phyloP scores from a whole-genome alignment of 495 filamentous ascomycete genomes.

The Apiosordaria backusii region DNA sequence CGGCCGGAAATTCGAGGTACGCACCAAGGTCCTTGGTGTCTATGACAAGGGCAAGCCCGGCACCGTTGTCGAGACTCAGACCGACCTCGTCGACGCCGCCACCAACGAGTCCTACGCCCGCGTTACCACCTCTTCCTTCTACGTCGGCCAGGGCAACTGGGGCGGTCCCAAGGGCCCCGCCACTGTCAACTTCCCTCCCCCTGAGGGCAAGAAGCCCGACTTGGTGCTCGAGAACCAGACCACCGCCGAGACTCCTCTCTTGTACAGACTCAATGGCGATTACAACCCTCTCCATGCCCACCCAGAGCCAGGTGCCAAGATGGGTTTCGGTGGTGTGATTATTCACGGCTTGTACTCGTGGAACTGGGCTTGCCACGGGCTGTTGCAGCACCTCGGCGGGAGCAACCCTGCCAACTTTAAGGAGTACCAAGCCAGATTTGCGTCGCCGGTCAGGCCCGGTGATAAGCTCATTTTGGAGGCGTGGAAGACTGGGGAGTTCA shows the following conservation, averaged over 20 bases:
- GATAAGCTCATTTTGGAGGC: slow-evolving; percentile 64
- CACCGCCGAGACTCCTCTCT: slow-evolving; percentile 62
- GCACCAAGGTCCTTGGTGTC: slow-evolving; percentile 76
- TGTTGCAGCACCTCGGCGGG: slow-evolving; percentile 67
- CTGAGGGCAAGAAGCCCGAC: slow-evolving; percentile 68
- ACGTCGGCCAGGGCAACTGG: slow-evolving; percentile 81
- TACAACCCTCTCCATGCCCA: slow-evolving; percentile 89
- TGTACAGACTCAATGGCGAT: slow-evolving; percentile 84
- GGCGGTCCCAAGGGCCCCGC: slow-evolving; percentile 86
- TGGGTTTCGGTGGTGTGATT: slow-evolving; percentile 86
- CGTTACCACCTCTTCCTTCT: slow-evolving; percentile 67
- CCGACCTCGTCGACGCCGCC: slow-evolving; percentile 65
- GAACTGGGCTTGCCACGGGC: slow-evolving; percentile 74
- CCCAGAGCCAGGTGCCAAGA: slow-evolving; percentile 76
- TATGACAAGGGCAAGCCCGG: slow-evolving; percentile 90
- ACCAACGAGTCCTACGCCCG: slow-evolving; percentile 70
- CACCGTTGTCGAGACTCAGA: slow-evolving; percentile 76
- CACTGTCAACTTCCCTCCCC: slow-evolving; percentile 69
- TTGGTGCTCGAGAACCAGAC: slow-evolving; percentile 66
- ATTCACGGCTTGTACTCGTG: slow-evolving; percentile 85
- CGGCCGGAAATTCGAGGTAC: slow-evolving; percentile 71
- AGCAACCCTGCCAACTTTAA: slow-evolving; percentile 74
- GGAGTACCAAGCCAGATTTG: slow-evolving; percentile 86
- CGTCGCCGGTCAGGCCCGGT: slow-evolving; percentile 74
- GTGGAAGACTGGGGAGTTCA: slow-evolving; percentile 60